phyloP scores from a whole-genome alignment of 163 green algal genomes.

The Volvox carteri region DNA sequence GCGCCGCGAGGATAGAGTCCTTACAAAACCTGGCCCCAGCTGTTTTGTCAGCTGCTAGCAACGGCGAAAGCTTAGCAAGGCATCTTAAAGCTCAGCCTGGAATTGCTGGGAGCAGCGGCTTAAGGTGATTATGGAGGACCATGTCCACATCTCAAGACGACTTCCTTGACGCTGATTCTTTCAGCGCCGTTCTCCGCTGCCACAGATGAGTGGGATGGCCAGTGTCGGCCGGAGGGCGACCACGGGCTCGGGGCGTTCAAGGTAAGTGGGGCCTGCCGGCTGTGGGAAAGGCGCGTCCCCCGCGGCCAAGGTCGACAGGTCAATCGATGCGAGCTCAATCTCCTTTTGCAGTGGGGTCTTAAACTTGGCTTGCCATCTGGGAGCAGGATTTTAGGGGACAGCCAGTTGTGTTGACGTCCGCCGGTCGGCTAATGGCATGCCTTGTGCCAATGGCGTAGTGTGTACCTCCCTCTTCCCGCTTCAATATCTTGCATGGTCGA shows the following conservation, averaged over 20 bases:
- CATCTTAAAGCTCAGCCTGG: background rate
- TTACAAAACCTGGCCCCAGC: slow-evolving; percentile 8
- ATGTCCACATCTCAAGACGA: background rate
- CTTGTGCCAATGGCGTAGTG: background rate
- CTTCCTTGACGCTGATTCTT: background rate
- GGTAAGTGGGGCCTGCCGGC: slow-evolving; percentile 2
- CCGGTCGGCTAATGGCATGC: background rate
- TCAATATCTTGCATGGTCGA: background rate
- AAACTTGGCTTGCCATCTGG: background rate
- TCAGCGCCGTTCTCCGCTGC: background rate
- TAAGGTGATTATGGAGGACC: slow-evolving; percentile 3
- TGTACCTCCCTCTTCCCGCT: background rate
- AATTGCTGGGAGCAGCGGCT: background rate
- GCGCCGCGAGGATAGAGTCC: background rate
- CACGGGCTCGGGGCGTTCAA: background rate
- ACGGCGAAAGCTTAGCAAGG: background rate
- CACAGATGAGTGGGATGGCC: slow-evolving; percentile 18
- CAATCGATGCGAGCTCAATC: background rate
- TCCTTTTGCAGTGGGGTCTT: background rate
- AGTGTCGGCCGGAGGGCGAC: background rate
- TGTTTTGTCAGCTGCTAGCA: background rate
- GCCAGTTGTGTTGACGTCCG: background rate
- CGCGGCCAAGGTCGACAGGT: background rate
- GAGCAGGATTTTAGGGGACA: background rate
- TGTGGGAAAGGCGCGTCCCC: slow-evolving; percentile 1